These are phyloP conservation scores for Anisogramma anomala DNA, from an alignment of 2,329 filamentous ascomycete genomes.

Conservation along the genomic window DNA sequence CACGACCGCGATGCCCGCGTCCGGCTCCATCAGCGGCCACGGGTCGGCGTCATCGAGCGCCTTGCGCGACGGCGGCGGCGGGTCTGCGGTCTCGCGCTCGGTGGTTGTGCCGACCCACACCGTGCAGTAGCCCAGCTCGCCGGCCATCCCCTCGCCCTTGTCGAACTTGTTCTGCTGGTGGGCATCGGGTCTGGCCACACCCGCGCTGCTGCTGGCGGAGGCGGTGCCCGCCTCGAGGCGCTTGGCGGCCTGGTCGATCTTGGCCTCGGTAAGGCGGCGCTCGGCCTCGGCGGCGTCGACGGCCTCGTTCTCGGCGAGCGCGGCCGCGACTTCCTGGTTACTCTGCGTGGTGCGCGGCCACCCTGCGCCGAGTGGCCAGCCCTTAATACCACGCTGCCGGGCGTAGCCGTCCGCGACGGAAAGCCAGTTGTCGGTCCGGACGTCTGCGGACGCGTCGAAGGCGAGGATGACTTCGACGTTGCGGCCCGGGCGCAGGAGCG, in stretches of 20 bases:
- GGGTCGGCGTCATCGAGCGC: slow-evolving; percentile 51
- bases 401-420: slow-evolving; percentile 90
- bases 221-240: slow-evolving; percentile 18
- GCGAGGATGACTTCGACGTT: slow-evolving; percentile 83
- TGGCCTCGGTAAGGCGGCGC: slow-evolving; percentile 50
- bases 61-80: slow-evolving; percentile 33
- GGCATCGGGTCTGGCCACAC: slow-evolving; percentile 18
- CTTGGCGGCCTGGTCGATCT: slow-evolving; percentile 32
- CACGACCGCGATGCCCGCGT: slow-evolving; percentile 77
- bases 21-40: slow-evolving; percentile 59
- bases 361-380: slow-evolving; percentile 89
- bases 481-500: slow-evolving; percentile 74
- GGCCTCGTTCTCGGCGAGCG: slow-evolving; percentile 58
- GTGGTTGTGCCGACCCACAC: slow-evolving; percentile 84
- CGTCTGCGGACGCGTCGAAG: slow-evolving; percentile 90
- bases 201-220: slow-evolving; percentile 16
- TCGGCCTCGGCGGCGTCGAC: slow-evolving; percentile 49
- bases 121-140: slow-evolving; percentile 80
- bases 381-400: slow-evolving; percentile 76
- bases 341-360: slow-evolving; percentile 63
- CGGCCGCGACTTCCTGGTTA: slow-evolving; percentile 45
- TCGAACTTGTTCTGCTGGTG: slow-evolving; percentile 22
- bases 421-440: slow-evolving; percentile 92
- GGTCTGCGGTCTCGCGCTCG: slow-evolving; percentile 47
- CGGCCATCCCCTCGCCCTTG: slow-evolving; percentile 32